A percentile compares a stretch with the other conserved stretches of the same genome.
Evolutionary conservation across 2,329 filamentous ascomycete species (phyloP).

Genomic region (Aspergillus tanneri): DNA sequence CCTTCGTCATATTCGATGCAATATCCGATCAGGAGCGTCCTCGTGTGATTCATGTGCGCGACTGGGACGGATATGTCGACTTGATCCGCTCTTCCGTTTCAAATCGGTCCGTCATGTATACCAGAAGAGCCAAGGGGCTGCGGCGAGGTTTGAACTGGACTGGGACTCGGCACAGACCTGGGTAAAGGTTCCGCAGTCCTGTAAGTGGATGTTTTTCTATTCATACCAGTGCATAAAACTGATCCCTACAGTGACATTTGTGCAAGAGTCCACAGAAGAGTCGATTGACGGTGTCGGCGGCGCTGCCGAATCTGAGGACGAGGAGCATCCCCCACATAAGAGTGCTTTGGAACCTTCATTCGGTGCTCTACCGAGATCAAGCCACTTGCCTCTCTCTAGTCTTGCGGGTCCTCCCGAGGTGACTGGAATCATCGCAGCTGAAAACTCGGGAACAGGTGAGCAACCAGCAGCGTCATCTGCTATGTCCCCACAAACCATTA

Average conservation of each 20-base stretch:
- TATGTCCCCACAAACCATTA: slow-evolving; percentile 13
- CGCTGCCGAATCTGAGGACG: slow-evolving; percentile 1
- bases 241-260: slow-evolving; percentile 25
- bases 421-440: not conserved
- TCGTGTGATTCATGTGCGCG: slow-evolving; percentile 32
- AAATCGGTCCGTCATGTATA: slow-evolving; percentile 35
- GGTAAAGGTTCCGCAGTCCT: slow-evolving; percentile 30
- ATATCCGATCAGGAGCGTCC: slow-evolving; percentile 27
- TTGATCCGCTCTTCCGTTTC: slow-evolving; percentile 37
- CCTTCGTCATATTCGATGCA: slow-evolving; percentile 38
- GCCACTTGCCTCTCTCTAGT: slow-evolving; percentile 4
- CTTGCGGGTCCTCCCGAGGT: not conserved
- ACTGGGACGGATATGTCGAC: slow-evolving; percentile 29
- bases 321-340: not conserved
- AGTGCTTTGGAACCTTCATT: not conserved
- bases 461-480: slow-evolving; percentile 10
- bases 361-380: not conserved
- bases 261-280: slow-evolving; percentile 25
- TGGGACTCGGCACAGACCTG: slow-evolving; percentile 34
- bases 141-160: slow-evolving; percentile 29
- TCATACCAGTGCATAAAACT: not conserved
- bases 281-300: slow-evolving; percentile 9
- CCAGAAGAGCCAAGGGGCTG: slow-evolving; percentile 29
- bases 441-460: slow-evolving; percentile 4
- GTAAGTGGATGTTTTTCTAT: slow-evolving; percentile 15